Base-by-base conservation (phyloP, 2,329 filamentous ascomycete species). In the Aspergillus terreus region DNA sequence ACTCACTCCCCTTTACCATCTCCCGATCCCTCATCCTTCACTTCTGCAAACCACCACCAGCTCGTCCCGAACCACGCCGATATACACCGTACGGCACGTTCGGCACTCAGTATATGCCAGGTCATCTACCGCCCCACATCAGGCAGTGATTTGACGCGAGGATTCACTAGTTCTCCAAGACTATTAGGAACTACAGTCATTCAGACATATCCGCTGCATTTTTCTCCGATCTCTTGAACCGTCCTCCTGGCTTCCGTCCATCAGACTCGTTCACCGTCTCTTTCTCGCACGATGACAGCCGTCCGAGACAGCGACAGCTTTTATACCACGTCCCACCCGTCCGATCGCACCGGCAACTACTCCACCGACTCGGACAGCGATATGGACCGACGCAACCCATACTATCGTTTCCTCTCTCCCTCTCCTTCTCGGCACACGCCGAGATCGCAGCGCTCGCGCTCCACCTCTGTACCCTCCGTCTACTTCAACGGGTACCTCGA, bases 361-460 rank as follows among this genome's bases (percentile, higher is more conserved):
- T 56, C 57, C 14, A 56, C 56, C 14, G 58, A 63, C 27, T 56
- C 57, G 15, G 55, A 55, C 40, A 4, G 19, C 46, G 58, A 63
- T 40, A 52, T 56, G 51, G 44, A 48, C 41, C 62, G 53, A 52
- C 57, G 60, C 45, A 67, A 62, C 49, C 63, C 64, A 6, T 68
- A 67, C 46, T 52, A 59, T 25, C 57, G 59, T 33, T 63, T 61
- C 49, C 58, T 64, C 36, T 64, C 65, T 11, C 56, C 64, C 2
- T 58, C 62, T 7, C 58, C 62, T 10, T 57, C 52, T 7, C 52
- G 51, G 4, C 60, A 56, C 15, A 55, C 61, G 23, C 44, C 56
- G 32, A 51, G 48, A 5, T 51, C 21, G 10, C 50, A 60, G 19
- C 53, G 57, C 19, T 62, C 63, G 14, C 53, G 57, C 17, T 62